These are phyloP conservation scores for Phytophthora cryptogea DNA, from an alignment of 352 stramenopile genomes.

Conservation along the genomic window DNA sequence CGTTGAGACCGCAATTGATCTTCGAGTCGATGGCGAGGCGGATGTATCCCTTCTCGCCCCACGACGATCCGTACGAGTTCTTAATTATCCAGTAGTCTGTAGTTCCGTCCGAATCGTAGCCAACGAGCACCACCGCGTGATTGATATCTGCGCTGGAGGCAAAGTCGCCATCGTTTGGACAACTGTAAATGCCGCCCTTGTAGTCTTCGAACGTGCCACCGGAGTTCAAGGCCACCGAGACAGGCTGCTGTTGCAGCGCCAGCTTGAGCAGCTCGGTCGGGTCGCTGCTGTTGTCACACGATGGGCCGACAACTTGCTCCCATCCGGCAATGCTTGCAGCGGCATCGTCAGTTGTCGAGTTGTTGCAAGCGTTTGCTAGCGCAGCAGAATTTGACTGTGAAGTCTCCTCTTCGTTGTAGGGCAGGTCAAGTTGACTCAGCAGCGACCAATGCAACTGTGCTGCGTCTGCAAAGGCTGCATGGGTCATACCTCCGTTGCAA, in stretches of 20 bases:
- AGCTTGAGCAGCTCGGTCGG: conserved; percentile 64
- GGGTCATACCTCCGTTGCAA: conserved; percentile 78
- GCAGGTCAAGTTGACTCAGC: conserved; percentile 65
- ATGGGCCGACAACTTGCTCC: conserved; percentile 66
- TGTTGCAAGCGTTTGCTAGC: conserved; percentile 47
- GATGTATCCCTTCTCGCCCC: conserved; percentile 75
- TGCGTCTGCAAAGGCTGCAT: conserved; percentile 70
- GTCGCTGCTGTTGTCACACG: conserved; percentile 57
- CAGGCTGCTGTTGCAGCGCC: conserved; percentile 69
- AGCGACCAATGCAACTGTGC: conserved; percentile 54
- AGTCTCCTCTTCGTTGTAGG: conserved; percentile 62
- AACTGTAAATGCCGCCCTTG: conserved; percentile 76
- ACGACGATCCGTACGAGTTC: conserved; percentile 79
- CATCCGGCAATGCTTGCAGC: conserved; percentile 72
- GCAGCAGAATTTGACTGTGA: conserved; percentile 25
- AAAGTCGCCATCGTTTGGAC: conserved; percentile 75
- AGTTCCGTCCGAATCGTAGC: conserved; percentile 53
- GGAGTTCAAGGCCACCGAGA: conserved; percentile 83
- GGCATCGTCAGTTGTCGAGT: conserved; percentile 35
- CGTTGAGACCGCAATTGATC: conserved; percentile 78
- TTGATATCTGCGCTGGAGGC: conserved; percentile 60
- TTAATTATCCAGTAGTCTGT: conserved; percentile 83
- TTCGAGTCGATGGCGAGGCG: conserved; percentile 67
- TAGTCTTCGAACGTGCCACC: conserved; percentile 79
- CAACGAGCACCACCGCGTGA: conserved; percentile 76